Base-by-base conservation (phyloP, 2,329 filamentous ascomycete species). In the Phyllosticta capitalensis region DNA sequence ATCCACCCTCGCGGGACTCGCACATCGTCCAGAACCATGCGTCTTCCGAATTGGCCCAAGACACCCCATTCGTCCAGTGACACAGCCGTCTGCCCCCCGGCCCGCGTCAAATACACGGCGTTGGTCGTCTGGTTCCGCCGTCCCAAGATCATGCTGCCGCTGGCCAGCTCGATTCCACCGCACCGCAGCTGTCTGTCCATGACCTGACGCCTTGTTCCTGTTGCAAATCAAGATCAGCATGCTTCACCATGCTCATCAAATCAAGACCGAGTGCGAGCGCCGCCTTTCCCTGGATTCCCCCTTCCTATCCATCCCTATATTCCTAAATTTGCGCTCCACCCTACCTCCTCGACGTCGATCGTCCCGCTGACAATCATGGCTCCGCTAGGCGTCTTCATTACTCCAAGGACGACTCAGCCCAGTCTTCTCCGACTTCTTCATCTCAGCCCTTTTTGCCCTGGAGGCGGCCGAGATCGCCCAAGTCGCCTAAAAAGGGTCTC, bases 311-410 rank as follows among this genome's bases (percentile, higher is more conserved):
- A 59, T 55, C 57, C 52, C 57, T 52, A 59, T 59, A 51, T 51
- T 55, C 52, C 57, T 54, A 45, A 20, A 24, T 14, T 21, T 45
- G 45, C 57, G 52, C 45, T 51, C 33, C 28, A 26, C 56, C 51
- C 53, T n/a, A n/a, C 28, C 22, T 28, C 30, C 56, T 52, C 38
- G 52, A 53, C 48, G 52, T 61, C 54, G 58, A 56, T 56, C 58
- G 45, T 49, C 51, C 33, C 59, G 67, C 72, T 74, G 65, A 74
- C 63, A 38, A 14, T 38, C 68, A 74, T 74, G 72, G 66, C 72
- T 62, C 71, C 71, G 22, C 56, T 74, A 73, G 72, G 72, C 64
- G 69, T 71, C 57, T 63, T 72, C 64, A 69, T 66, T 60, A 71
- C 71, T 64, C 72, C 52, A 68, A 54, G 59, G 55, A 55, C n/a